These are phyloP conservation scores for Apocynum venetum DNA, from an alignment of 257 asterid species.

Conservation along the genomic window DNA sequence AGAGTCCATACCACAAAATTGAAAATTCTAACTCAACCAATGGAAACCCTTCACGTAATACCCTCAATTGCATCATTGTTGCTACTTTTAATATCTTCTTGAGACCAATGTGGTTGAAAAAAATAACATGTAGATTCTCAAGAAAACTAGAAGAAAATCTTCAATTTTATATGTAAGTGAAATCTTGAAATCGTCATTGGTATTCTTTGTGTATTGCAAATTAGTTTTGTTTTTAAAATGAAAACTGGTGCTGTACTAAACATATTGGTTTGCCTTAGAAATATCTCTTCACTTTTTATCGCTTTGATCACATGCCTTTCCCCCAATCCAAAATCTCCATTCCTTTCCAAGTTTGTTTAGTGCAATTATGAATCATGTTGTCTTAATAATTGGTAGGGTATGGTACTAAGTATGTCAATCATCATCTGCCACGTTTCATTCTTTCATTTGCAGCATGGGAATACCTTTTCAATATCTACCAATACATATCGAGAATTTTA, in stretches of 20 bases:
- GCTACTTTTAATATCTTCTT: slow-evolving; percentile 9
- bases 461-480: too few species aligned
- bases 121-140: too few species aligned
- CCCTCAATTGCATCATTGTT: slow-evolving; percentile 16
- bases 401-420: slow-evolving; percentile 32
- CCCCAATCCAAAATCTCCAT: neutral
- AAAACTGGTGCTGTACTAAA: too few species aligned
- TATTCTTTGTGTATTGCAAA: neutral
- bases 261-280: neutral
- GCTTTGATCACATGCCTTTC: neutral
- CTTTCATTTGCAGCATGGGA: slow-evolving; percentile 20
- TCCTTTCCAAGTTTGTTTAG: neutral
- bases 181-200: neutral
- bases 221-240: too few species aligned
- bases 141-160: too few species aligned
- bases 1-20: slow-evolving; percentile 3
- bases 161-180: neutral
- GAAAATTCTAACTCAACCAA: slow-evolving; percentile 22
- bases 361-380: slow-evolving; percentile 16
- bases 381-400: slow-evolving; percentile 29
- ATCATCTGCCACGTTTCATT: slow-evolving; percentile 31
- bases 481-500: too few species aligned
- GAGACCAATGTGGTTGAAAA: slow-evolving; percentile 6
- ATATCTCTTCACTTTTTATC: neutral
- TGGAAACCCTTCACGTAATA: slow-evolving; percentile 29